Conservation (phyloP, 805 yeast species). For the Debaryomyces hansenii region DNA sequence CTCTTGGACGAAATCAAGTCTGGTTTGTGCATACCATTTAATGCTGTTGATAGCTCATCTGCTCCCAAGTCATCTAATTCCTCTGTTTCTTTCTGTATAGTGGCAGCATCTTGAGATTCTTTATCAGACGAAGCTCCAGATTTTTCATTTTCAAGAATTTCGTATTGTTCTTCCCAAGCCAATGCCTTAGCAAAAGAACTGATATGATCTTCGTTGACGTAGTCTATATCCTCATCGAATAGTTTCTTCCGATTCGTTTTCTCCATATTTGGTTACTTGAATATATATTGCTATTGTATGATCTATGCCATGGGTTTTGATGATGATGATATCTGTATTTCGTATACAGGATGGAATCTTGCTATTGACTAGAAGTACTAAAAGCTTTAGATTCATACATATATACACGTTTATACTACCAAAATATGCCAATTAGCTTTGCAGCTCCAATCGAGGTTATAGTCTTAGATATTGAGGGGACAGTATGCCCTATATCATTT, state of each 20-base stretch:
- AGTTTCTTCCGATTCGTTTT: constrained; percentile 1
- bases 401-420: too few species aligned
- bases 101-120: background rate
- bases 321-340: too few species aligned
- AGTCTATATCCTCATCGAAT: constrained; percentile 25
- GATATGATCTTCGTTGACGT: constrained; percentile 35
- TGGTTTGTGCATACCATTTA: constrained; percentile 5
- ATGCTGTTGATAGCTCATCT: background rate
- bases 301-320: too few species aligned
- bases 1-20: constrained; percentile 24
- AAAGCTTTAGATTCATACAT: too few species aligned
- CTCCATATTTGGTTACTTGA: background rate
- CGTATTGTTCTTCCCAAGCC: constrained; percentile 34
- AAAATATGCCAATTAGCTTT: background rate
- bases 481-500: constrained; percentile 87
- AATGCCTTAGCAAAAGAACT: constrained; percentile 41
- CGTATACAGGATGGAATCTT: too few species aligned
- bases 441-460: constrained; percentile 15
- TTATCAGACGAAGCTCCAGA: background rate
- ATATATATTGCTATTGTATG: too few species aligned
- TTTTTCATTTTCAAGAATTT: constrained; percentile 9
- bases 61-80: constrained; percentile 1
- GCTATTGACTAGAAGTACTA: too few species aligned
- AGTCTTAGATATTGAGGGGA: constrained; percentile 85
- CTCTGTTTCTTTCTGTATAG: background rate